These are phyloP conservation scores for Casaregolazyma suthepensis DNA, from an alignment of 1,139 yeast genomes.

Conservation along the genomic window DNA sequence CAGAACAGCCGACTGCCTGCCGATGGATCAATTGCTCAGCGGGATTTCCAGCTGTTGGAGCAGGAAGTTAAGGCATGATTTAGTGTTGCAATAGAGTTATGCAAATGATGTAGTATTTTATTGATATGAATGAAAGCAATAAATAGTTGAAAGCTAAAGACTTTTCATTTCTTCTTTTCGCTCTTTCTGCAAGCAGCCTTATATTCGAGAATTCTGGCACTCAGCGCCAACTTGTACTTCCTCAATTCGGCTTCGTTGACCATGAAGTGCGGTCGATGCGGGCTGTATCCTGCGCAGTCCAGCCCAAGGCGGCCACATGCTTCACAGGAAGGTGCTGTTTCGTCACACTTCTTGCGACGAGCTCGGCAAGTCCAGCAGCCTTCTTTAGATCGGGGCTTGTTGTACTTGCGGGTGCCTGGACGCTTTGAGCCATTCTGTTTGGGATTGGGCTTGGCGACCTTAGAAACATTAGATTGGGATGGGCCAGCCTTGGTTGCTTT, in stretches of 20 bases:
- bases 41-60: slow-evolving; percentile 49
- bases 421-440: background rate
- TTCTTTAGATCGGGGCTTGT: slow-evolving; percentile 4
- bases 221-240: slow-evolving; percentile 7
- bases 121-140: background rate
- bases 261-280: slow-evolving; percentile 52
- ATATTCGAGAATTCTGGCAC: background rate
- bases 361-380: slow-evolving; percentile 53
- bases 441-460: background rate
- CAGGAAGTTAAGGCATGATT: background rate
- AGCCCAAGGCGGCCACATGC: slow-evolving; percentile 37
- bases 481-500: background rate
- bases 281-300: slow-evolving; percentile 34
- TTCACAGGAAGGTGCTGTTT: slow-evolving; percentile 22
- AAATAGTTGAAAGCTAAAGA: background rate
- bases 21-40: slow-evolving; percentile 83
- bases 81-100: background rate
- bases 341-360: slow-evolving; percentile 36
- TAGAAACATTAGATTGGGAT: background rate
- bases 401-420: background rate
- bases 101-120: background rate
- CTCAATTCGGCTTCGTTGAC: slow-evolving; percentile 13
- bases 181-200: background rate
- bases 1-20: slow-evolving; percentile 84
- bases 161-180: background rate